Evolutionary conservation across 495 filamentous ascomycete species (phyloP).

Genomic region (Podospora bellae-mahoneyi): DNA sequence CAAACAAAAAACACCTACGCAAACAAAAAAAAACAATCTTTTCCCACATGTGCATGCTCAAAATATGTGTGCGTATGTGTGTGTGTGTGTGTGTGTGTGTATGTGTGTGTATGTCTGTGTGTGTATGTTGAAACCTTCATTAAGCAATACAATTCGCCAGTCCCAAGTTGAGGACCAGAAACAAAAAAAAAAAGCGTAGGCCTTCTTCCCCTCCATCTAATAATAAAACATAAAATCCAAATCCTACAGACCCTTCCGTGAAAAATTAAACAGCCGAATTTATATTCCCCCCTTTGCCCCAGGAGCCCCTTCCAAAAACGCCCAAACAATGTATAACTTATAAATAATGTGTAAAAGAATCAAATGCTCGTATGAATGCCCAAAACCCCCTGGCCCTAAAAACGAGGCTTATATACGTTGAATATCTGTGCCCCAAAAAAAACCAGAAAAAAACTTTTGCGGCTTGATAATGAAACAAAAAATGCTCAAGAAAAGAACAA

Average conservation of each 20-base stretch:
- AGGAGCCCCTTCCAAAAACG: neutral
- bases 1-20: neutral
- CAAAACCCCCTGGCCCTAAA: neutral
- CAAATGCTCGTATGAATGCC: neutral
- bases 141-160: too few relatives aligned
- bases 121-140: too few relatives aligned
- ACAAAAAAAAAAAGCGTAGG: neutral
- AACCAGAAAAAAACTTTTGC: slow-evolving; percentile 6
- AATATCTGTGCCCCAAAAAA: neutral
- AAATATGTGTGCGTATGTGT: too few relatives aligned
- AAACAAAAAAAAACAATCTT: too few relatives aligned
- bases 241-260: too few relatives aligned
- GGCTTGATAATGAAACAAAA: neutral
- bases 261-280: neutral
- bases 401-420: neutral
- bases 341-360: neutral
- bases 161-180: neutral
- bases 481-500: neutral
- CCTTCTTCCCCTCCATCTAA: neutral
- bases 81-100: too few relatives aligned
- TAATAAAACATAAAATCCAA: neutral
- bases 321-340: neutral
- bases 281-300: neutral
- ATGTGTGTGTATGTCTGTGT: too few relatives aligned
- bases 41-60: too few relatives aligned